Evolutionary conservation across 2,329 filamentous ascomycete genomes (phyloP).

Genomic region (Dothistroma septosporum): DNA sequence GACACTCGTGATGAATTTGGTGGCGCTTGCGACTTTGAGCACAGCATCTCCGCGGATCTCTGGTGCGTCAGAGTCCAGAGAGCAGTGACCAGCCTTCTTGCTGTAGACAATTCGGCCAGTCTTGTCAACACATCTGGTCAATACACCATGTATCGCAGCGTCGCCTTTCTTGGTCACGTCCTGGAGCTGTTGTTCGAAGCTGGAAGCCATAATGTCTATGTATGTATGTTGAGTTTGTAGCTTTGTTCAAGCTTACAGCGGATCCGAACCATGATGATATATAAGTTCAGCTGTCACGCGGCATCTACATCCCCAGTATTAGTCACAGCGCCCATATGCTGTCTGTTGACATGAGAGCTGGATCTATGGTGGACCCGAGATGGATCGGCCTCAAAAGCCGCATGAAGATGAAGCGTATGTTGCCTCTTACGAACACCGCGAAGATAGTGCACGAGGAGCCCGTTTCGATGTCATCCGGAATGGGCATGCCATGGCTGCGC

Average conservation of each 20-base stretch:
- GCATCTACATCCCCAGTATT: neutral
- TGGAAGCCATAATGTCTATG: neutral
- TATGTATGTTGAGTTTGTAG: neutral
- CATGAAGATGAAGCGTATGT: neutral
- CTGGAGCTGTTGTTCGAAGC: conserved; percentile 7
- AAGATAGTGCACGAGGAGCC: neutral
- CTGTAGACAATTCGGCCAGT: conserved; percentile 14
- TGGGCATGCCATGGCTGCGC: too few relatives aligned
- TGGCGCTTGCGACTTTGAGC: conserved; percentile 34
- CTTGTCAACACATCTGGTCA: conserved; percentile 13
- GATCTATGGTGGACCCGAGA: neutral
- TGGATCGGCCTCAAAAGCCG: neutral
- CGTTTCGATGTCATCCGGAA: neutral
- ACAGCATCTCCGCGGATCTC: conserved; percentile 29
- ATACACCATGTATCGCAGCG: conserved; percentile 8
- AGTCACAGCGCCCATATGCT: neutral
- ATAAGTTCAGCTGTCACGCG: neutral
- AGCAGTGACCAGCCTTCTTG: conserved; percentile 20
- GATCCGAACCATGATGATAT: neutral
- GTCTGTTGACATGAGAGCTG: neutral
- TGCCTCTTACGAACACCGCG: neutral
- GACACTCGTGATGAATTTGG: conserved; percentile 50
- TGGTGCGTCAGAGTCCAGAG: conserved; percentile 13
- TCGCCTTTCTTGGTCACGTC: conserved; percentile 4
- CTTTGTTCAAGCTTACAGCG: neutral